Evolutionary conservation across 805 yeast species (phyloP), one percentile per base, ranked within the genome.

Genomic region (Wickerhamiella dianesei): DNA sequence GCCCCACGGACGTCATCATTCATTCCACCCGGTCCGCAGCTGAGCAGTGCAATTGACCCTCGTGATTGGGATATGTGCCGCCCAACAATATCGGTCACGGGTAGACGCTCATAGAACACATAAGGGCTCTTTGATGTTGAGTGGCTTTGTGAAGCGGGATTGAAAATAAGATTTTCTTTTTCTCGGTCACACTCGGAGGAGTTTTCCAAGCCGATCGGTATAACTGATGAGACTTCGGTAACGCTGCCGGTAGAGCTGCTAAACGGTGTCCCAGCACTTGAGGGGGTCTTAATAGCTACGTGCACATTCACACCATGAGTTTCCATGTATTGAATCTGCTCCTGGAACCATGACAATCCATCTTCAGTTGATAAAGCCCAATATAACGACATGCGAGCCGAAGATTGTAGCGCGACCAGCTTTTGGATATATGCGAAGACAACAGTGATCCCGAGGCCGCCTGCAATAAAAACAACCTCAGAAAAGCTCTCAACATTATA

Each of bases 381-480:
- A 46, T 84, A 68, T 49, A 74, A 71, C 32, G 68, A 61, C 36
- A 59, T 56, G 21, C 62, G 66, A n/a, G 41, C 6, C 13, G 19
- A 4, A n/a, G n/a, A n/a, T n/a, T n/a, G n/a, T n/a, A n/a, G n/a
- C n/a, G n/a, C n/a, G n/a, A 25, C 12, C 32, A 21, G 22, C 42
- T 35, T 20, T 32, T 52, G 56, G 13, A 51, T 45, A 35, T 52
- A 52, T 2, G 55, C 43, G n/a, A 47, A 47, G 6, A 48, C 47
- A 1, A 48, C 83, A 0, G 89, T 79, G 45, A 82, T 67, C 46
- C 89, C 92, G 46, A 76, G 77, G 29, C 89, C 89, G 43, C 86
- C 87, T 5, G 88, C 80, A 20, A 82, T 51, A 40, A 80, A 69
- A 4, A 80, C 68, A 3, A 79, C 72, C 48, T 73, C 70, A 43